Percentiles rank a stretch among this genome's conserved stretches.
These are phyloP conservation scores for Polytrichum commune DNA, from an alignment of 225 moss, liverwort and hornwort genomes.

Conservation along the genomic window DNA sequence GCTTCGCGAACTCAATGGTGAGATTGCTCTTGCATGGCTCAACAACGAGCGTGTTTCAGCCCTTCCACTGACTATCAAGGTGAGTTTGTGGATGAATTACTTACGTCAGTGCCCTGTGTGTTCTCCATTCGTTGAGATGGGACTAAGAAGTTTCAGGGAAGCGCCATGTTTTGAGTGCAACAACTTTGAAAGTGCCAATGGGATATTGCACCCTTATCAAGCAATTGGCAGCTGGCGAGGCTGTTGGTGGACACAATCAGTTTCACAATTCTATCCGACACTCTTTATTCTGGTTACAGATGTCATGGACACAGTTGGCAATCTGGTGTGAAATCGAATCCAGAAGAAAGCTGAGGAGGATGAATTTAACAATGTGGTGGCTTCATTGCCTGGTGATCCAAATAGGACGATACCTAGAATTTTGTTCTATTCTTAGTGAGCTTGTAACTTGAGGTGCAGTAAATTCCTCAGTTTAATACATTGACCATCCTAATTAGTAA, in stretches of 20 bases:
- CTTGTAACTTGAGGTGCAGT: too few species aligned
- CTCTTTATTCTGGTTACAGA: constrained; percentile 98
- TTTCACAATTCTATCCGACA: constrained; percentile 97
- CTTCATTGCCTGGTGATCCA: constrained; percentile 69
- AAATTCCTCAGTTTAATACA: too few species aligned
- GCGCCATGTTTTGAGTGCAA: too few species aligned
- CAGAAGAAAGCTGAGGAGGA: constrained; percentile 83
- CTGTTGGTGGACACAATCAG: constrained; percentile 93
- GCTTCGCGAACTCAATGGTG: constrained; percentile 82
- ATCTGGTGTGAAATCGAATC: constrained; percentile 96
- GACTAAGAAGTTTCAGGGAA: too few species aligned
- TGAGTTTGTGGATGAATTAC: constrained; percentile 7
- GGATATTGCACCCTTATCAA: constrained; percentile 11
- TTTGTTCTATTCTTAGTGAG: too few species aligned
- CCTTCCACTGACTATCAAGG: constrained; percentile 87
- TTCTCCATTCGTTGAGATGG: too few species aligned
- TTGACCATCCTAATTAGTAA: too few species aligned
- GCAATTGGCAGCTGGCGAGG: constrained; percentile 87
- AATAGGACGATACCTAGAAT: too few species aligned
- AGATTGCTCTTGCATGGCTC: constrained; percentile 92
- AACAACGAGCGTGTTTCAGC: constrained; percentile 95
- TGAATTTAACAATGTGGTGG: constrained; percentile 59
- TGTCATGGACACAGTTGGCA: constrained; percentile 98
- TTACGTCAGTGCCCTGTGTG: too few species aligned
- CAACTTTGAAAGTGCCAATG: too few species aligned